These are phyloP conservation scores for Cardamine chenopodiifolia DNA, from an alignment of 345 rosid species.

Conservation along the genomic window DNA sequence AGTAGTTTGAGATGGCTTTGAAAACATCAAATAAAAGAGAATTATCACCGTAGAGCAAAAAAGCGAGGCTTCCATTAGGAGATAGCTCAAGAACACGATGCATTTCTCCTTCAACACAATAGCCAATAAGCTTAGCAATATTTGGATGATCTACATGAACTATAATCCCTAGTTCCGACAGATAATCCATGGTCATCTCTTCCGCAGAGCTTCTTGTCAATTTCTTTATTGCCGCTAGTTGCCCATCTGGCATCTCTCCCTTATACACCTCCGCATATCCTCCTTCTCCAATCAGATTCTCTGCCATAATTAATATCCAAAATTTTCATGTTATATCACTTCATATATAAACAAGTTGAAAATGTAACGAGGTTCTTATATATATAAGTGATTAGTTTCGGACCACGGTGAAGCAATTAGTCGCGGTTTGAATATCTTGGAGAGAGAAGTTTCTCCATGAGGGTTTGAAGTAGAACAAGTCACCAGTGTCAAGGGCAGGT, in stretches of 20 bases:
- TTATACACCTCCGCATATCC: conserved; percentile 91
- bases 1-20: neutral
- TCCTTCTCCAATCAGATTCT: conserved; percentile 85
- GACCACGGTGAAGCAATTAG: conserved; percentile 70
- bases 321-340: neutral
- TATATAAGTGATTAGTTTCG: neutral
- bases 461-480: conserved; percentile 63
- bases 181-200: conserved; percentile 81
- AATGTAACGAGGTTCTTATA: neutral
- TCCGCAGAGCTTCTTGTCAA: conserved; percentile 77
- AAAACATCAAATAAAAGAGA: neutral
- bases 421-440: conserved; percentile 68
- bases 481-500: conserved; percentile 60
- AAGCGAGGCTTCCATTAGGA: conserved; percentile 82
- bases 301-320: conserved; percentile 41
- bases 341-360: conserved; percentile 13
- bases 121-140: conserved; percentile 82
- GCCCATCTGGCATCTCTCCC: conserved; percentile 67
- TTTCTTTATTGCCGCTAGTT: conserved; percentile 69
- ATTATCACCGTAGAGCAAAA: conserved; percentile 73
- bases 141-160: conserved; percentile 95
- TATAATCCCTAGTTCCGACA: conserved; percentile 88
- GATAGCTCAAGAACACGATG: conserved; percentile 87
- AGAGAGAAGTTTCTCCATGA: conserved; percentile 79
- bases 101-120: conserved; percentile 97